Percentiles rank a stretch among this genome's conserved stretches.
These are phyloP conservation scores for Mortierella alpina DNA, from an alignment of 192 early-diverging fungal species.

Conservation along the genomic window DNA sequence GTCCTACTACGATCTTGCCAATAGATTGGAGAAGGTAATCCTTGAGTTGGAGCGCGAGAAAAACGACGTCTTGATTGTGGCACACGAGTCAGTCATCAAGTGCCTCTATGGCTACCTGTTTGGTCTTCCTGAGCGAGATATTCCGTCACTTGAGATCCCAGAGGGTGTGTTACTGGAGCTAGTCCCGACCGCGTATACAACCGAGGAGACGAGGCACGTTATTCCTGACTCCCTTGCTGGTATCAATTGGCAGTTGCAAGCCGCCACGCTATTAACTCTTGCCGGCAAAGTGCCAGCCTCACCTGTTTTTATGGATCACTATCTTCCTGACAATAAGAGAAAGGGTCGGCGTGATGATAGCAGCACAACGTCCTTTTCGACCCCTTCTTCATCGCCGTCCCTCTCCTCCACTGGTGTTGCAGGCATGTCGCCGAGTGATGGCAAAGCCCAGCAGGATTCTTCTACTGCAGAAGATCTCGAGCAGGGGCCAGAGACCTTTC, in stretches of 20 bases:
- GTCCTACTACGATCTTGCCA: constrained; percentile 86
- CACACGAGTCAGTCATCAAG: constrained; percentile 78
- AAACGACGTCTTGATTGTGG: constrained; percentile 86
- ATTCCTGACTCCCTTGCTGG: constrained; percentile 31
- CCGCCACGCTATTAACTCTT: constrained; percentile 23
- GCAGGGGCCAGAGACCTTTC: constrained; percentile 23
- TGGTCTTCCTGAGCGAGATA: constrained; percentile 76
- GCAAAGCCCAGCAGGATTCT: not conserved
- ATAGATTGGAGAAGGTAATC: constrained; percentile 82
- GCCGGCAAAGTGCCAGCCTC: constrained; percentile 44
- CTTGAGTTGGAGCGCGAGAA: constrained; percentile 86
- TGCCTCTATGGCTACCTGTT: constrained; percentile 85
- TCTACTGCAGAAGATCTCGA: not conserved
- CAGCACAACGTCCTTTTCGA: constrained; percentile 7
- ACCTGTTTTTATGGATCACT: constrained; percentile 35
- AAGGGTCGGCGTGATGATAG: constrained; percentile 4
- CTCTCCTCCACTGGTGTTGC: not conserved
- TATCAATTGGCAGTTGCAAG: constrained; percentile 44
- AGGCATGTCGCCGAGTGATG: not conserved
- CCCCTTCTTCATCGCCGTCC: constrained; percentile 15
- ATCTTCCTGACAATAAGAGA: constrained; percentile 23
- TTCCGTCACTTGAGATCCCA: constrained; percentile 81
- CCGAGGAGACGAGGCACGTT: constrained; percentile 65
- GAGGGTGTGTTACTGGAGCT: constrained; percentile 78
- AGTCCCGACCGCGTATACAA: constrained; percentile 80